Base-by-base conservation (phyloP, 2,329 filamentous ascomycete species). In the Dactylonectria estremocensis region DNA sequence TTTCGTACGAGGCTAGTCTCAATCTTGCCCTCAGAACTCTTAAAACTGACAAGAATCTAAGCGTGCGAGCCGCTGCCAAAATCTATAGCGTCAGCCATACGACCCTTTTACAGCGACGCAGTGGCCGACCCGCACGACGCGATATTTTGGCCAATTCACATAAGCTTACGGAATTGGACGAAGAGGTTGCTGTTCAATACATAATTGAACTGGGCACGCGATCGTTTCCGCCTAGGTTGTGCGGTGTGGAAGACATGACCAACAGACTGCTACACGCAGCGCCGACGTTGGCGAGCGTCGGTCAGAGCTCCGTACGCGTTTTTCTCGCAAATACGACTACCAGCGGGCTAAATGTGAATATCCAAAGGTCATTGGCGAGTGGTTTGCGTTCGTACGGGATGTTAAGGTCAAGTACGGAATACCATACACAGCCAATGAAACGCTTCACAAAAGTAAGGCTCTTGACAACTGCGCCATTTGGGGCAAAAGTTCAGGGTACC, bases 121-220 rank as follows among this genome's bases (percentile, higher is more conserved):
- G 24, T 20, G 46, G 46, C n/a, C 22, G n/a, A 22, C 9, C 46
- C 10, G 46, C 61, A 43, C 35, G 62, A 65, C 55, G 37, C 56
- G 57, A 61, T 57, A 66, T 16, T 35, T 14, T 10, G 22, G 49
- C 57, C 40, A 66, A 61, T 61, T 67, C 52, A 13, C 13, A 11
- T 20, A 67, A 67, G 13, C 48, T 67, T 14, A 62, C 43, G 8
- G 18, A 59, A 35, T 54, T 57, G 31, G 61, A 69, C 61, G 66
- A 72, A 40, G 16, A 53, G 16, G 20, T 37, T 10, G 68, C 71
- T 56, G 18, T 71, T 37, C 18, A 59, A 31, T 69, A 72, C 65
- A 66, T 71, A 11, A 61, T 75, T 55, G 66, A 74, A 56, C 64
- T 76, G 53, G 69, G 71, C 67, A 48, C 66, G 43, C 68, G 69